Evolutionary conservation across 805 yeast species (phyloP).

Genomic region (Maudiozyma turicensis): DNA sequence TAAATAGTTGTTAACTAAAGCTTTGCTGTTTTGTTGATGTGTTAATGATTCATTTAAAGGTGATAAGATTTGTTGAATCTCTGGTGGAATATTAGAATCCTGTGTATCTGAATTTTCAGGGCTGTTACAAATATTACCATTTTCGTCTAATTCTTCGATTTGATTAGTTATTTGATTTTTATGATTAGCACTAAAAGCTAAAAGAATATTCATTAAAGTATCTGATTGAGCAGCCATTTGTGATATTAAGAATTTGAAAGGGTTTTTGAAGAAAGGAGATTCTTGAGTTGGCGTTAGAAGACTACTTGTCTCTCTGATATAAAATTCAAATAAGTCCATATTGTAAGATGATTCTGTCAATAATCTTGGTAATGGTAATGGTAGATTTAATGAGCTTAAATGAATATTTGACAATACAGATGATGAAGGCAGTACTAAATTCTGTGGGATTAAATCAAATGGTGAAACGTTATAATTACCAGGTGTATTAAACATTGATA

Average conservation of each 20-base stretch:
- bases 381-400: background rate
- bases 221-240: constrained; percentile 53
- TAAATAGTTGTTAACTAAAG: constrained; percentile 36
- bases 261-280: constrained; percentile 44
- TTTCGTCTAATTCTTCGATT: background rate
- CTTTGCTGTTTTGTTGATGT: background rate
- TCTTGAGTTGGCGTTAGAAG: constrained; percentile 59
- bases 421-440: background rate
- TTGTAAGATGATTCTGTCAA: constrained; percentile 50
- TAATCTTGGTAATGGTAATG: constrained; percentile 49
- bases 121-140: background rate
- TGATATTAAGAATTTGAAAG: constrained; percentile 57
- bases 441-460: background rate
- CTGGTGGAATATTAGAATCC: background rate
- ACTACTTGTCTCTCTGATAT: constrained; percentile 49
- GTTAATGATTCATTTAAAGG: background rate
- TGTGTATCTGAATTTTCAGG: background rate
- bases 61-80: background rate
- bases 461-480: background rate
- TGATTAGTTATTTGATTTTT: constrained; percentile 16
- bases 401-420: background rate
- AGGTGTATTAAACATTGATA: background rate
- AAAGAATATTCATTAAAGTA: constrained; percentile 43
- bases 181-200: constrained; percentile 43
- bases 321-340: constrained; percentile 53